Base-by-base conservation (phyloP, 495 filamentous ascomycete species). In the Daldinia vernicosa region DNA sequence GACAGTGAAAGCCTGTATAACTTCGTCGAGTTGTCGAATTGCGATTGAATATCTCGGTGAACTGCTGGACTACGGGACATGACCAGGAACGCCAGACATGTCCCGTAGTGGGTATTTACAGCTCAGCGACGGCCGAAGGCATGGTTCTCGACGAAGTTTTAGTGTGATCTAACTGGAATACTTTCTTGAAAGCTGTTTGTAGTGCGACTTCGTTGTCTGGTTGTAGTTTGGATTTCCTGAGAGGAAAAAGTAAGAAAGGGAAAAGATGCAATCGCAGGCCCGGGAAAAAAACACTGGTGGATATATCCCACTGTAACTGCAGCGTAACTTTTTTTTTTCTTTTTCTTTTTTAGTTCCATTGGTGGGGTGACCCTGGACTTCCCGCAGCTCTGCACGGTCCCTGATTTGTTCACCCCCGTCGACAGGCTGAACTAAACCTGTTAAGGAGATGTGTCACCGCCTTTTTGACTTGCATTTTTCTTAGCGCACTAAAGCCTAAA, bases 51-150 rank as follows among this genome's bases (percentile, higher is more conserved):
- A 79, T 84, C 87, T 92, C 92, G 92, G 84, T 88, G 91, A 84
- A 91, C 92, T 94, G 92, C 88, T 90, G 89, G 90, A 88, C 88
- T 87, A 85, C 87, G 84, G 80, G 84, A 84, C 83, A 83, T 76
- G 80, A 75, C 80, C 70, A 67, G 76, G 53, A 67, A 52, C 61
- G 75, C 72, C 79, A 75, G 78, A 80, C 84, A 85, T 76, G 82
- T 85, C 85, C 90, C 89, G 89, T 90, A 94, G 93, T 89, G 90
- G 88, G 87, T 83, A 84, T 92, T 93, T 92, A 96, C 91, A 96
- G 92, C 92, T 91, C 92, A 93, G 89, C 92, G 91, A 93, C 87
- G 83, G 91, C 91, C 91, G 91, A 87, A 82, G 90, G 91, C 89
- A 89, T 90, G 84, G 80, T 88, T 84, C 85, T 93, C 89, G 92